Percentiles rank a stretch among this genome's conserved stretches.
These are phyloP conservation scores for Saccharomycopsis phalli DNA, from an alignment of 1,139 yeast species.

Conservation along the genomic window DNA sequence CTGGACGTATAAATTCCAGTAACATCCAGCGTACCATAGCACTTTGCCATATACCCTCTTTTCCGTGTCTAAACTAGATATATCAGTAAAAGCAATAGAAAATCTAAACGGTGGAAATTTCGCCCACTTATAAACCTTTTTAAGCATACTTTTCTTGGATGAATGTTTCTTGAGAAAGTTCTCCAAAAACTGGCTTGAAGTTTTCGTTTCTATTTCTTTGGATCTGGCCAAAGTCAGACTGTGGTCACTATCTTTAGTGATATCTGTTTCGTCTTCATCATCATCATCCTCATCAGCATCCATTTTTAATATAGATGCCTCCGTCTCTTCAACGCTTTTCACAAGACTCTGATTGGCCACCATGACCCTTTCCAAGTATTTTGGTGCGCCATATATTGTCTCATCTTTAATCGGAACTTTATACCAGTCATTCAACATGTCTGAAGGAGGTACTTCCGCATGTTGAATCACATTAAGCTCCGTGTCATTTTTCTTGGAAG, in stretches of 20 bases:
- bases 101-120: constrained; percentile 45
- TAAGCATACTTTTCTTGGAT: not conserved
- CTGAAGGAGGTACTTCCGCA: constrained; percentile 23
- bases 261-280: constrained; percentile 4
- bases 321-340: not conserved
- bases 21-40: constrained; percentile 50
- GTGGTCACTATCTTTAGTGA: constrained; percentile 9
- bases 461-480: constrained; percentile 25
- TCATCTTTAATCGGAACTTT: constrained; percentile 34
- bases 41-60: constrained; percentile 42
- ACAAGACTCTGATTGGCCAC: constrained; percentile 21
- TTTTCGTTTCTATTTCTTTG: not conserved
- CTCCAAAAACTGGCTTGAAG: constrained; percentile 2
- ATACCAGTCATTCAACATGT: constrained; percentile 26
- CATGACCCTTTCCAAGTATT: constrained; percentile 21
- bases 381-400: constrained; percentile 32
- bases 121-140: constrained; percentile 28
- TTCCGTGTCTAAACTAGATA: constrained; percentile 35
- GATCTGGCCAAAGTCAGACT: not conserved
- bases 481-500: constrained; percentile 18
- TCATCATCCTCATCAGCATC: constrained; percentile 5
- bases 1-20: constrained; percentile 46
- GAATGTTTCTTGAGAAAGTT: constrained; percentile 8
- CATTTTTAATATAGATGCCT: not conserved
- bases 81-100: constrained; percentile 40